Evolutionary conservation across 192 early-diverging fungal species (phyloP), one percentile per base, ranked within the genome.

Genomic region (Backusella luteola): DNA sequence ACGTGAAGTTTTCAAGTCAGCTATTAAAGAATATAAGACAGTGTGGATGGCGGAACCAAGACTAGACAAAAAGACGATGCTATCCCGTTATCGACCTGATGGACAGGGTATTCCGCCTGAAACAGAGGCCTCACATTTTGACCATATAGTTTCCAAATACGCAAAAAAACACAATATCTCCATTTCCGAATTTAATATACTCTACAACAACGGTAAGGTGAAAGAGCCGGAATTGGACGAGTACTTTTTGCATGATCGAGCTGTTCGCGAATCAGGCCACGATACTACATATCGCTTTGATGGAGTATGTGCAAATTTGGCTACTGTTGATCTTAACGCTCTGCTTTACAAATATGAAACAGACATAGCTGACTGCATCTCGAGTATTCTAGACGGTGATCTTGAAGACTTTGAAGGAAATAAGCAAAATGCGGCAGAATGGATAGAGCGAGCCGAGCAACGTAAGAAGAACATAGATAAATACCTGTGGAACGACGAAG

Each of bases 231-330:
- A 93, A 68, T 83, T 99, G 39, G 97, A 99, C 84, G 91, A 85
- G 41, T 99, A 98, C 83, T 99, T 99, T 83, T 88, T 96, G 66
- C 98, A 99, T 82, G 98, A 99, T 81, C 91, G 98, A 6, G 98
- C 98, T 0, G 96, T 97, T 3, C 93, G 97, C 69, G 96, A 98
- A 85, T 96, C 95, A 36, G 97, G 97, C 17, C 97, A 99, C 84
- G 97, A 99, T 82, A 98, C 97, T 0, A 94, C 96, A 12, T 98
- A 99, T 82, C 87, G 97, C 4, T 92, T 96, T 35, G 98, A 99
- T 79, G 90, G 91, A 36, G 86, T 91, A 42, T 97, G 96, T 79
- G 98, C 97, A 0, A 87, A 94, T 76, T 83, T 99, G 78, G 95
- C 94, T 19, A 98, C 97, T 0, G 88, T 98, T 70, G 98, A 99